Percentiles rank a stretch among this genome's conserved stretches.
These are phyloP conservation scores for Alliaria petiolata DNA, from an alignment of 345 rosid species.

Conservation along the genomic window DNA sequence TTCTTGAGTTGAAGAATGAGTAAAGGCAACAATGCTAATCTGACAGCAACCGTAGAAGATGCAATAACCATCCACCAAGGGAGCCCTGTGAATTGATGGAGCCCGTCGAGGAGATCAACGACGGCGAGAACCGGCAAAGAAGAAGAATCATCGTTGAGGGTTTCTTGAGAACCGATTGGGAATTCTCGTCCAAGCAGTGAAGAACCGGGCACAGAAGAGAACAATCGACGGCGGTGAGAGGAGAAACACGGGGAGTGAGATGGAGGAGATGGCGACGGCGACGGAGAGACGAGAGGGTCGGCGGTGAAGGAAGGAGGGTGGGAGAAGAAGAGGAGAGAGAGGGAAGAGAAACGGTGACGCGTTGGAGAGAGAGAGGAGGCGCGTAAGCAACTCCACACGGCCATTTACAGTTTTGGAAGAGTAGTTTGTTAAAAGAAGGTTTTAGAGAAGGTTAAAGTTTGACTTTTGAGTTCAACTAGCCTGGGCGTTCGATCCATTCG, in stretches of 20 bases:
- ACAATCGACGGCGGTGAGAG: background rate
- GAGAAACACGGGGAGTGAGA: background rate
- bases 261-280: background rate
- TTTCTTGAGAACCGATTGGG: conserved; percentile 6
- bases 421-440: no score
- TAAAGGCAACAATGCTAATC: conserved; percentile 58
- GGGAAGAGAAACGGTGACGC: conserved; percentile 24
- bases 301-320: background rate
- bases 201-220: background rate
- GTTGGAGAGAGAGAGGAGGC: conserved; percentile 7
- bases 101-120: conserved; percentile 52
- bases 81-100: conserved; percentile 63
- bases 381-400: conserved; percentile 19
- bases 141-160: conserved; percentile 36
- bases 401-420: background rate
- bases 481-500: no score
- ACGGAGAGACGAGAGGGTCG: background rate
- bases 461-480: no score
- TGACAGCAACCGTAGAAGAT: conserved; percentile 70
- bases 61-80: conserved; percentile 93
- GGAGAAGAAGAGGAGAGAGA: background rate
- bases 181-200: background rate
- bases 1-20: conserved; percentile 67
- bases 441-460: no score
- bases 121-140: conserved; percentile 54